Conservation (phyloP, 345 rosid species). For the Pistacia integerrima region DNA sequence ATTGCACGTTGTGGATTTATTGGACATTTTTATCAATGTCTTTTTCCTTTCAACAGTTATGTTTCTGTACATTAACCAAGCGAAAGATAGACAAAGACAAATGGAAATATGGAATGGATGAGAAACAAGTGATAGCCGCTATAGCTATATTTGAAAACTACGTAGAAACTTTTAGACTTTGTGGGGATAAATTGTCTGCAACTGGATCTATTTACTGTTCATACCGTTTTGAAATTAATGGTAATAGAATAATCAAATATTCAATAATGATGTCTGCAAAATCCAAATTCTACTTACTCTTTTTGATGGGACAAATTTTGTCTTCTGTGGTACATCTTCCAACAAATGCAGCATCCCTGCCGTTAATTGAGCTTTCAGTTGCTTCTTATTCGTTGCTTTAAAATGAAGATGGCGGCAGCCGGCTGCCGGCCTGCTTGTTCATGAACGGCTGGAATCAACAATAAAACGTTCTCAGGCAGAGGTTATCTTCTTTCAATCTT, state of each 20-base stretch:
- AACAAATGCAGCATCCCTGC: background rate
- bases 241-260: background rate
- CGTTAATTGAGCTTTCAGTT: background rate
- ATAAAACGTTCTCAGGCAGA: background rate
- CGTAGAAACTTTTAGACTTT: background rate
- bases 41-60: constrained; percentile 4
- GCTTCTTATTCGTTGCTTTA: too few relatives aligned
- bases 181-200: background rate
- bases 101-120: background rate
- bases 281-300: background rate
- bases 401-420: background rate
- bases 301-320: too few relatives aligned
- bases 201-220: background rate
- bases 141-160: background rate
- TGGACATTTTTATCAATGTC: background rate
- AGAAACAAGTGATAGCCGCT: constrained; percentile 6
- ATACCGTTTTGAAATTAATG: background rate
- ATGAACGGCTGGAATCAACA: background rate
- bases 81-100: background rate
- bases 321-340: background rate
- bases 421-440: background rate
- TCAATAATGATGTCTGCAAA: background rate
- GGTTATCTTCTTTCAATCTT: background rate
- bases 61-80: background rate
- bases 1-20: background rate